phyloP scores from a whole-genome alignment of 129 eudicot species.

The Flaveria robusta region DNA sequence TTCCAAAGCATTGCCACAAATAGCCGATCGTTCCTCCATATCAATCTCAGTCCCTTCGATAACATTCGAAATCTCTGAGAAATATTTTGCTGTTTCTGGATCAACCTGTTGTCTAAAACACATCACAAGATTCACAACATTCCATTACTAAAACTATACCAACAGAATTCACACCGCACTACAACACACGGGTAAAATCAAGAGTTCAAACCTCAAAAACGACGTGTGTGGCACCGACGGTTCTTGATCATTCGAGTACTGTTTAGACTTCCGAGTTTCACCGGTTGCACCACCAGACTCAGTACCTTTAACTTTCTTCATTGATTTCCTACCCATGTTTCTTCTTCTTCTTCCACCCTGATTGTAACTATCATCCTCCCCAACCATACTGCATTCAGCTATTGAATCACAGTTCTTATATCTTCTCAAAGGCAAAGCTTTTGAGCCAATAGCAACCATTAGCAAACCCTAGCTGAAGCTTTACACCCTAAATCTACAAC shows the following conservation, averaged over 20 bases:
- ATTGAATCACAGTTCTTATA: constrained; percentile 25
- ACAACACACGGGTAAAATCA: not conserved
- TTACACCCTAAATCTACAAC: not conserved
- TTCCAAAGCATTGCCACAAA: constrained; percentile 91
- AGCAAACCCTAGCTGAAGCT: constrained; percentile 18
- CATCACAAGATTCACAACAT: not conserved
- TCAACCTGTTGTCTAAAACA: constrained; percentile 62
- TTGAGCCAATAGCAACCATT: constrained; percentile 58
- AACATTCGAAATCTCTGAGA: constrained; percentile 61
- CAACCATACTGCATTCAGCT: constrained; percentile 26
- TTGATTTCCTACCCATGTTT: constrained; percentile 59
- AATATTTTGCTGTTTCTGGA: constrained; percentile 73
- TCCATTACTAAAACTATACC: not conserved
- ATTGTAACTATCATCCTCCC: constrained; percentile 32
- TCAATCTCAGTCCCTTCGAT: constrained; percentile 70
- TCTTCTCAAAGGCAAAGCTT: constrained; percentile 46
- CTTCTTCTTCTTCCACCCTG: constrained; percentile 43
- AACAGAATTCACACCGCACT: not conserved
- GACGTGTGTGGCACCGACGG: constrained; percentile 50
- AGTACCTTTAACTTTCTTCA: constrained; percentile 42
- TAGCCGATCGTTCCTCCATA: constrained; percentile 61
- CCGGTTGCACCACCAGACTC: constrained; percentile 39
- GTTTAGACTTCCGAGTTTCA: constrained; percentile 33
- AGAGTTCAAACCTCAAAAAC: constrained; percentile 56
- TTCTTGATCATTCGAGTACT: constrained; percentile 38